Percentiles rank a stretch among this genome's conserved stretches.
Conservation (phyloP, 106 monocot species). For the Acorus calamus region DNA sequence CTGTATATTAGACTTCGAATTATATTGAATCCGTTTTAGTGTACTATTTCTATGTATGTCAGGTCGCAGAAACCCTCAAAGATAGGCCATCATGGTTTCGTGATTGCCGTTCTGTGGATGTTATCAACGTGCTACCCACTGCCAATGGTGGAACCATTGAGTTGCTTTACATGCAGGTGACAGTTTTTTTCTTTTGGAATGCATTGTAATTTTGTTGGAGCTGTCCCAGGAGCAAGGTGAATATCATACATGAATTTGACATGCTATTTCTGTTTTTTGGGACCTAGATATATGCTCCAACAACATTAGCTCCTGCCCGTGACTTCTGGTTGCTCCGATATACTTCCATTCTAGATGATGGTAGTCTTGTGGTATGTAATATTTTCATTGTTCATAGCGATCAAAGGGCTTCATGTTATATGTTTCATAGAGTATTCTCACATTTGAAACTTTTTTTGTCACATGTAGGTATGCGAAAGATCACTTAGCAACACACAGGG, state of each 20-base stretch:
- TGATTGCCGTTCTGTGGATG: conserved; percentile 58
- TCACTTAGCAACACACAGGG: conserved; percentile 49
- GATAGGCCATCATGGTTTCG: conserved; percentile 46
- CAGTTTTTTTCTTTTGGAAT: too few species aligned
- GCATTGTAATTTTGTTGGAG: too few species aligned
- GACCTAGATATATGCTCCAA: conserved; percentile 45
- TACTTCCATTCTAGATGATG: conserved; percentile 66
- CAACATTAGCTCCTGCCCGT: conserved; percentile 63
- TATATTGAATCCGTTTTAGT: not conserved
- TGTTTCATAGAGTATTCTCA: too few species aligned
- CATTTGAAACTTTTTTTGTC: not conserved
- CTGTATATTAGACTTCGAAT: not conserved
- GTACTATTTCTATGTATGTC: conserved; percentile 10
- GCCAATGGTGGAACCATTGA: conserved; percentile 59
- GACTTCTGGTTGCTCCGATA: conserved; percentile 73
- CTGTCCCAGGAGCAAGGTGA: too few species aligned
- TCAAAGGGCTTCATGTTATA: too few species aligned
- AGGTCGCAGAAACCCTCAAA: conserved; percentile 68
- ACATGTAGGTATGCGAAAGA: conserved; percentile 56
- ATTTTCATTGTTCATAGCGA: too few species aligned
- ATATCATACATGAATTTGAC: too few species aligned
- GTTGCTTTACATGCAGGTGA: conserved; percentile 73
- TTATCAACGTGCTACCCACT: conserved; percentile 43
- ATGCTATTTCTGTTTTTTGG: too few species aligned
- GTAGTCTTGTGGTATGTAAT: conserved; percentile 50